Conservation (phyloP, 2,329 filamentous ascomycete genomes). For the Fusarium poae region DNA sequence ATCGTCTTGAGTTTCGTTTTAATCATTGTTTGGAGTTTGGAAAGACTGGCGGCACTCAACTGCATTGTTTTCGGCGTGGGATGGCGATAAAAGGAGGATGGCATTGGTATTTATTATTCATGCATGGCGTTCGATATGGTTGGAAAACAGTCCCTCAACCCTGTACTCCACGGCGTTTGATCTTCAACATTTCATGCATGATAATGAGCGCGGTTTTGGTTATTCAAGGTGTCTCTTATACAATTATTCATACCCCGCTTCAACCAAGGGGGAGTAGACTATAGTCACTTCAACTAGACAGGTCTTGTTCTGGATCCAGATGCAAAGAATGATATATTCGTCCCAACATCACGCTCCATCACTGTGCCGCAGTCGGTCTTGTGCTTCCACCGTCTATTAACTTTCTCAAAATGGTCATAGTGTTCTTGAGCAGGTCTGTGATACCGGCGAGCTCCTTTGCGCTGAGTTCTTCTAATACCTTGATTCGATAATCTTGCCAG, state of each 20-base stretch:
- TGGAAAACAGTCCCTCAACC: constrained; percentile 52
- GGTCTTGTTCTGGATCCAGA: constrained; percentile 22
- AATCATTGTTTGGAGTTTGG: constrained; percentile 28
- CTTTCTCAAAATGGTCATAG: constrained; percentile 80
- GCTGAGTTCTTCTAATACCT: constrained; percentile 77
- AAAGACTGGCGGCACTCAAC: constrained; percentile 50
- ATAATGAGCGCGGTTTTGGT: constrained; percentile 18
- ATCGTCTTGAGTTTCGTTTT: constrained; percentile 21
- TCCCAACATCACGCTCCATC: not conserved
- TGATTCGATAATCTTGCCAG: constrained; percentile 81
- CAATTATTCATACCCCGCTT: constrained; percentile 48
- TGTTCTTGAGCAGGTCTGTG: constrained; percentile 80
- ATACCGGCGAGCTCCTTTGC: constrained; percentile 74
- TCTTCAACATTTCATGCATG: constrained; percentile 48
- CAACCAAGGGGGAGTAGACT: constrained; percentile 50
- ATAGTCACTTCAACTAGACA: constrained; percentile 52
- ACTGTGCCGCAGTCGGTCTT: constrained; percentile 36
- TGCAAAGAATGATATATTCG: not conserved
- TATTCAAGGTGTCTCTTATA: constrained; percentile 17
- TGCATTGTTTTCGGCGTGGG: constrained; percentile 47
- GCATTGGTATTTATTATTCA: constrained; percentile 17
- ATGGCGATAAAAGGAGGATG: constrained; percentile 13
- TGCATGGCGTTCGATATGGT: constrained; percentile 43
- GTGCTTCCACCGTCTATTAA: constrained; percentile 53
- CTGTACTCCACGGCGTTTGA: constrained; percentile 48